These are phyloP conservation scores for Coniochaeta sp. DNA, from an alignment of 2,329 filamentous ascomycete species.

Conservation along the genomic window DNA sequence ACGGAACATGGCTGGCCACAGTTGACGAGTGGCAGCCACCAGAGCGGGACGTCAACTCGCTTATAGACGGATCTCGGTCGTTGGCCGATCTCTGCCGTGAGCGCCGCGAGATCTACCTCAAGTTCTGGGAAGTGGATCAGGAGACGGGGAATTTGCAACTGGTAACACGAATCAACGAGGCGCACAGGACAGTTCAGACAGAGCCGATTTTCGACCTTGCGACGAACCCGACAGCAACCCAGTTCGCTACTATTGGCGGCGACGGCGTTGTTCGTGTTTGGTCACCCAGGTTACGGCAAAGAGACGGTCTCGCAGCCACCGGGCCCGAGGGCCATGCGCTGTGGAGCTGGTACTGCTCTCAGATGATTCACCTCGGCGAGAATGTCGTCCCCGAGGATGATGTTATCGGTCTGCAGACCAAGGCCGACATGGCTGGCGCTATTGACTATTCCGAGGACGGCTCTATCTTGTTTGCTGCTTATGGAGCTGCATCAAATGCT, in stretches of 20 bases:
- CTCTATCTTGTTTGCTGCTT: conserved; percentile 69
- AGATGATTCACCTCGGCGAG: conserved; percentile 44
- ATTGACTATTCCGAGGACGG: conserved; percentile 79
- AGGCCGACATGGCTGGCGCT: conserved; percentile 45
- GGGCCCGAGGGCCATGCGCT: conserved; percentile 49
- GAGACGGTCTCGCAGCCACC: conserved; percentile 60
- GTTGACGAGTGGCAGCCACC: conserved; percentile 86
- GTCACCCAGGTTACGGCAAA: conserved; percentile 64
- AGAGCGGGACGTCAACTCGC: conserved; percentile 55
- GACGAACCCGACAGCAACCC: conserved; percentile 58
- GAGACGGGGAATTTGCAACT: conserved; percentile 59
- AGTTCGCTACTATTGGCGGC: conserved; percentile 79
- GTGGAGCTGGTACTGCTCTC: conserved; percentile 68
- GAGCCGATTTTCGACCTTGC: conserved; percentile 65
- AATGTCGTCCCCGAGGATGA: conserved; percentile 26
- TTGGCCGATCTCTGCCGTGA: conserved; percentile 38
- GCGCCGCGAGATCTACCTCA: conserved; percentile 70
- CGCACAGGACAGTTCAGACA: conserved; percentile 56
- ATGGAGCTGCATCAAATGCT: conserved; percentile 46
- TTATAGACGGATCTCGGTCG: conserved; percentile 34
- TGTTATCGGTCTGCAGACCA: conserved; percentile 21
- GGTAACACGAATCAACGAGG: conserved; percentile 74
- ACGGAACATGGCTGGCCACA: conserved; percentile 86
- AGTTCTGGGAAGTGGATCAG: conserved; percentile 75
- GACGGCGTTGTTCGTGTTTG: conserved; percentile 76